Base-by-base conservation (phyloP, 306 rosid genomes). In the Rosa persica region DNA sequence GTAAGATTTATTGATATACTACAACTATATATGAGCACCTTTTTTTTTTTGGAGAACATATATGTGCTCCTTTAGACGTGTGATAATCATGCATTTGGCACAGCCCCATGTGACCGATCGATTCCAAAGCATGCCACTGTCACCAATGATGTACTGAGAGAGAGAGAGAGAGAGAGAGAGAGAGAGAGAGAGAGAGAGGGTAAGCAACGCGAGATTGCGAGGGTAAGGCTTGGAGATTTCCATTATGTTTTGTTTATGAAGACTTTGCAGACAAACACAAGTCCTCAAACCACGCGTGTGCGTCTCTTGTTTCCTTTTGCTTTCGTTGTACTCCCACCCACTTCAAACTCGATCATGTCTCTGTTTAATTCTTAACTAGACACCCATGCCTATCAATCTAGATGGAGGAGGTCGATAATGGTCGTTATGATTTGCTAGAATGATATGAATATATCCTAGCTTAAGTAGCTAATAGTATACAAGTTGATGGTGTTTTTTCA, bases 271-370 rank as follows among this genome's bases (percentile, higher is more conserved):
- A 74, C 79, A 66, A 65, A 60, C 60, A 73, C 44, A 73, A 80
- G 75, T 51, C 79, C 55, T 16, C 4, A 22, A 64, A 62, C 57
- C 78, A 79, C 73, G 82, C 78, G 74, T 74, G 74, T 67, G 19
- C 42, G 40, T 13, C 39, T 5, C n/a, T 30, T 62, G 70, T 46
- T 46, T 52, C 40, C 51, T 39, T 67, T 8, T 5, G 64, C 52
- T 67, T 42, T 55, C 76, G 16, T 25, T 66, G 70, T 74, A 34
- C 61, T 13, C 62, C 79, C 71, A 74, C 83, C 13, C 76, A 81
- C 48, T 36, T 75, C 73, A 55, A 58, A 15, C 43, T 36, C 23
- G 70, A 65, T 65, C 0, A 64, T 65, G 36, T 60, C 43, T 34
- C 16, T 34, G 69, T 34, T 60, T 67, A n/a, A 6, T 55, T 67